Conservation (phyloP, 768 basidiomycete genomes). For the Cantharellus anzutake region DNA sequence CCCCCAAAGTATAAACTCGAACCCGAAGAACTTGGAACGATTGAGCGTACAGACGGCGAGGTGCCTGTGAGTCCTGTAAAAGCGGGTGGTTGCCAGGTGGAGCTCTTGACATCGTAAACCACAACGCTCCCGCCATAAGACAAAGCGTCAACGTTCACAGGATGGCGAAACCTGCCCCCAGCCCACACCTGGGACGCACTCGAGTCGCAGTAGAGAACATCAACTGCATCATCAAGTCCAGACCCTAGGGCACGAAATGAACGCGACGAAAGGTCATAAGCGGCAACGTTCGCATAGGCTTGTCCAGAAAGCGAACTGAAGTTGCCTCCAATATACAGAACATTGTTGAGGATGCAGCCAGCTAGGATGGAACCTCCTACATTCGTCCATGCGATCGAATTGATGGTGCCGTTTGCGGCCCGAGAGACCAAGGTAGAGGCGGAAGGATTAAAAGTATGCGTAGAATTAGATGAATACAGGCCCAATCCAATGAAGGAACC, state of each 20-base stretch:
- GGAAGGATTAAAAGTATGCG: constrained; percentile 45
- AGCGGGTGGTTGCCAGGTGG: constrained; percentile 56
- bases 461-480: constrained; percentile 36
- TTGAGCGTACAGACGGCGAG: constrained; percentile 49
- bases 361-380: constrained; percentile 57
- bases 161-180: constrained; percentile 40
- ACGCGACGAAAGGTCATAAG: constrained; percentile 42
- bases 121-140: constrained; percentile 34
- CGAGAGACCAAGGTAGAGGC: constrained; percentile 55
- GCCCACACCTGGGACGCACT: constrained; percentile 51
- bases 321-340: constrained; percentile 64
- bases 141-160: constrained; percentile 21
- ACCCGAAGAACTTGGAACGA: constrained; percentile 51
- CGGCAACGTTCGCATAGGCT: constrained; percentile 50
- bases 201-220: constrained; percentile 58
- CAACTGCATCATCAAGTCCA: constrained; percentile 60
- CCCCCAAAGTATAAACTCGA: constrained; percentile 74
- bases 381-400: constrained; percentile 58
- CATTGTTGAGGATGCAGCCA: constrained; percentile 47
- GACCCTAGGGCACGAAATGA: constrained; percentile 40
- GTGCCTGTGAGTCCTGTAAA: constrained; percentile 69
- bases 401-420: constrained; percentile 42
- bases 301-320: constrained; percentile 54
- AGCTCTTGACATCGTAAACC: constrained; percentile 41
- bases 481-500: constrained; percentile 81